Evolutionary conservation across 768 basidiomycete genomes (phyloP), one percentile per base, ranked within the genome.

Genomic region (Cystofilobasidium bisporidii): DNA sequence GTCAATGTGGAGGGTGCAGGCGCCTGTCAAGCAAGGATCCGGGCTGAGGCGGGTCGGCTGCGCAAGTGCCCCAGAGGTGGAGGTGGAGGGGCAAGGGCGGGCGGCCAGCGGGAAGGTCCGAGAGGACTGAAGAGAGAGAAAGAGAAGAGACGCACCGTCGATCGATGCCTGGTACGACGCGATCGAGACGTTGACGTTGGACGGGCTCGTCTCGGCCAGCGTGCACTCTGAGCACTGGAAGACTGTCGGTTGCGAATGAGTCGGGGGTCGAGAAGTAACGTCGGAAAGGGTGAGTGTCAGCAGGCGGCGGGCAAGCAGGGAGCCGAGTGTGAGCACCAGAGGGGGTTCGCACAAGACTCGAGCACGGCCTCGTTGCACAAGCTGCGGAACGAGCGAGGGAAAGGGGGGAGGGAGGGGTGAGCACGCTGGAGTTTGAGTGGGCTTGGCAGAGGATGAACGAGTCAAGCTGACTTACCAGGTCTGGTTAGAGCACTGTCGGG

Each of bases 181-280:
- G 17, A 67, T 62, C 4, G 60, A 62, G 10, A 33, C 26, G 32
- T 67, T 67, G 43, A 67, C 33, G 26, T 67, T 45, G 33, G 66
- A 9, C 32, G 60, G 66, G 28, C 41, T 28, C 18, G 60, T 57
- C 17, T 20, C 30, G 8, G 24, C 40, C 11, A 67, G 60, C 17
- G 66, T 67, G 30, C 66, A 67, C 24, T 67, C 66, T 18, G 66
- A 62, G 66, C 66, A 67, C 26, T 61, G 26, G 32, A 61, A 24
- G 48, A 67, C 65, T 66, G 30, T 3, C 2, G 6, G 11, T 17
- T 14, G 15, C 11, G 22, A 12, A 36, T 5, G 36, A 36, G 36
- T 22, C 5, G 17, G 15, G 59, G 41, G 41, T 20, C 32, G 32
- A 30, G 58, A 38, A 32, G 32, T 24, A n/a, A 28, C n/a, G 5